Conservation (phyloP, 2,329 filamentous ascomycete genomes). For the Nemania sp. region DNA sequence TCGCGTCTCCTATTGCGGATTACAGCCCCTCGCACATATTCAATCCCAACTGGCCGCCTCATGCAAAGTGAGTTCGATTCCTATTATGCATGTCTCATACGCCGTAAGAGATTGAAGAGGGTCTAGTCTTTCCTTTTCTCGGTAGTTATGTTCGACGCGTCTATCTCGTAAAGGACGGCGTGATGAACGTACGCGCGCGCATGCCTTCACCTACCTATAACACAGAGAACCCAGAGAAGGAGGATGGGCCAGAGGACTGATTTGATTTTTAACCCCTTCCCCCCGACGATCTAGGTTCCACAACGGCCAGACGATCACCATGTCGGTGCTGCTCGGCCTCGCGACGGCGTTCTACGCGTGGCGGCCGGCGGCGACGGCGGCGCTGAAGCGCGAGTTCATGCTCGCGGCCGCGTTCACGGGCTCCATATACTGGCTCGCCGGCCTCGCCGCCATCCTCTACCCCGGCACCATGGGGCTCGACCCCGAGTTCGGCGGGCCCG, state of each 20-base stretch:
- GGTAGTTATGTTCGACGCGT: too few relatives aligned
- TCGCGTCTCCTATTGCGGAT: constrained; percentile 47
- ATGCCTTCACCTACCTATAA: too few relatives aligned
- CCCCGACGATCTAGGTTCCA: constrained; percentile 45
- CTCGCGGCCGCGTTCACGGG: constrained; percentile 44
- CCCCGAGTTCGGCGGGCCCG: constrained; percentile 50
- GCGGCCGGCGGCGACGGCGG: constrained; percentile 34
- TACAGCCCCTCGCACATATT: constrained; percentile 47
- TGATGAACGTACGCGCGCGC: too few relatives aligned
- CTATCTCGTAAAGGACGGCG: too few relatives aligned
- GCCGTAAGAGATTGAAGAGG: too few relatives aligned
- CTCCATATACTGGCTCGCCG: constrained; percentile 49
- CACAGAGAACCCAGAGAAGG: neutral
- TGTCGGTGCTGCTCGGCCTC: constrained; percentile 46
- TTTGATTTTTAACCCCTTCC: too few relatives aligned
- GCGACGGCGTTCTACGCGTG: constrained; percentile 49
- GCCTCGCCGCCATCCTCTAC: constrained; percentile 44
- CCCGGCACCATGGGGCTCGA: constrained; percentile 48
- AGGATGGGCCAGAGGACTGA: too few relatives aligned
- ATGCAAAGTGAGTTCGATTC: constrained; percentile 46
- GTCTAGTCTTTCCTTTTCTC: too few relatives aligned
- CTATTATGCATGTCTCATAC: too few relatives aligned
- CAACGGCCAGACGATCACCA: constrained; percentile 48
- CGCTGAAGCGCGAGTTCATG: constrained; percentile 40
- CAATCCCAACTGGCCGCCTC: constrained; percentile 51